phyloP scores from a whole-genome alignment of 371 early-diverging fungal genomes.

The Mortierella sp. region DNA sequence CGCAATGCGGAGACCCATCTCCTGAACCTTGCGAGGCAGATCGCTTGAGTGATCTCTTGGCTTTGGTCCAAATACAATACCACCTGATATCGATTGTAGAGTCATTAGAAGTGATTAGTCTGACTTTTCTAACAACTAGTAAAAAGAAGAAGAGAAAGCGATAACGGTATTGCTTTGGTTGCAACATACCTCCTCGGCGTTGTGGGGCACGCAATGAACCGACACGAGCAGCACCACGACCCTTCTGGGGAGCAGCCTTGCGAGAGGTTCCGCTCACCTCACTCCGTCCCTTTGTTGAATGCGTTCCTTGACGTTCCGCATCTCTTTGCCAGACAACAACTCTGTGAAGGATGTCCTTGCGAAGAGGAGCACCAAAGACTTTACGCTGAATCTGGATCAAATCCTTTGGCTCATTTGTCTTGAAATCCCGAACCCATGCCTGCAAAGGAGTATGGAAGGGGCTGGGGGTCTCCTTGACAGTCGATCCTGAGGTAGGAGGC shows the following conservation, averaged over 20 bases:
- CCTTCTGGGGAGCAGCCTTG: conserved; percentile 91
- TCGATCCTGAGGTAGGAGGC: neutral
- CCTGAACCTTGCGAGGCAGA: conserved; percentile 87
- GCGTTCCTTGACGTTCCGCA: conserved; percentile 87
- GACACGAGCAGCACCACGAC: conserved; percentile 91
- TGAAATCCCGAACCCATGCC: conserved; percentile 86
- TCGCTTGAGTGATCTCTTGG: conserved; percentile 87
- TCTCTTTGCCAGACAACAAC: conserved; percentile 90
- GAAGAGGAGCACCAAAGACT: conserved; percentile 86
- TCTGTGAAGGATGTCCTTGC: conserved; percentile 87
- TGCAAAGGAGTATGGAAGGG: conserved; percentile 66
- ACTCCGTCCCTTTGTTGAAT: conserved; percentile 80
- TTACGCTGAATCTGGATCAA: conserved; percentile 78
- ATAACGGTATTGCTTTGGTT: neutral
- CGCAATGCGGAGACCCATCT: conserved; percentile 83
- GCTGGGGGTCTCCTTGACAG: conserved; percentile 15
- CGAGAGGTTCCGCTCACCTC: conserved; percentile 87
- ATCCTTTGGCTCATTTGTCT: conserved; percentile 76
- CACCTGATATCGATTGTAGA: too few species aligned
- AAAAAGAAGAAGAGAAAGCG: neutral
- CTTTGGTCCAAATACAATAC: conserved; percentile 88
- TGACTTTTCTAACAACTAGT: neutral
- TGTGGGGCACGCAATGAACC: conserved; percentile 91
- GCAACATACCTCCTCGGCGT: conserved; percentile 82
- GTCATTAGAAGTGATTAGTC: neutral